These are phyloP conservation scores for Globisporangium mamillatum DNA, from an alignment of 352 stramenopile genomes.

Conservation along the genomic window DNA sequence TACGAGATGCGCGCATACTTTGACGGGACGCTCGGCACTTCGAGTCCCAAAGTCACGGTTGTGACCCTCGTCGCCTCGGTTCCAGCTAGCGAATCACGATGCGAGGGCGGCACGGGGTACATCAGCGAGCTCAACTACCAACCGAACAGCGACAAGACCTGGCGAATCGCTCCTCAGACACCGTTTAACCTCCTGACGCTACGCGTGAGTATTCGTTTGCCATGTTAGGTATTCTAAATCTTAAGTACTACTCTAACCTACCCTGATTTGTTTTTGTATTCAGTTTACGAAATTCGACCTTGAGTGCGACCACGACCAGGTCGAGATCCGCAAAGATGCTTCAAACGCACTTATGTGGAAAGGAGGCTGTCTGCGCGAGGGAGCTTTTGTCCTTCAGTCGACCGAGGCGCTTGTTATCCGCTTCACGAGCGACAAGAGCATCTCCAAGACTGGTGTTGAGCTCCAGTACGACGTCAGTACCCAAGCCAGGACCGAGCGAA, in stretches of 20 bases:
- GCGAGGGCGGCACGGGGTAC: conserved; percentile 20
- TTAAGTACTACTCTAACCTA: background rate
- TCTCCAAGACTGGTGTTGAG: conserved; percentile 41
- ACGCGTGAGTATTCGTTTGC: conserved; percentile 10
- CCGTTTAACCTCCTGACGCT: conserved; percentile 31
- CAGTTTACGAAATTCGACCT: conserved; percentile 50
- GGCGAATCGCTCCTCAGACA: conserved; percentile 32
- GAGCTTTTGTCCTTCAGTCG: conserved; percentile 39
- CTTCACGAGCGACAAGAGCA: conserved; percentile 41
- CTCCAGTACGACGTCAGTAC: conserved; percentile 45
- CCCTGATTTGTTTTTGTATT: background rate
- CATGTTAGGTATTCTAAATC: background rate
- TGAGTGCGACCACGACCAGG: conserved; percentile 63
- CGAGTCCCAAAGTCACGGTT: conserved; percentile 17
- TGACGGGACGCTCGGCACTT: background rate
- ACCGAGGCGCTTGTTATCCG: conserved; percentile 28
- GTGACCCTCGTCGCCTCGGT: conserved; percentile 18
- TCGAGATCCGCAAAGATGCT: conserved; percentile 36
- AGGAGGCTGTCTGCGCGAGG: conserved; percentile 44
- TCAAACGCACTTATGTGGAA: conserved; percentile 40
- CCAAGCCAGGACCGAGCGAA: conserved; percentile 11
- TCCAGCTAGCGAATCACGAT: conserved; percentile 19
- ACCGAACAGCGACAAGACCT: conserved; percentile 28
- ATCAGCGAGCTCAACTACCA: conserved; percentile 38
- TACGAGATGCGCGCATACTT: conserved; percentile 24